A percentile compares a stretch with the other conserved stretches of the same genome.
phyloP scores from a whole-genome alignment of 768 basidiomycete genomes.

The Boletus patriciae region DNA sequence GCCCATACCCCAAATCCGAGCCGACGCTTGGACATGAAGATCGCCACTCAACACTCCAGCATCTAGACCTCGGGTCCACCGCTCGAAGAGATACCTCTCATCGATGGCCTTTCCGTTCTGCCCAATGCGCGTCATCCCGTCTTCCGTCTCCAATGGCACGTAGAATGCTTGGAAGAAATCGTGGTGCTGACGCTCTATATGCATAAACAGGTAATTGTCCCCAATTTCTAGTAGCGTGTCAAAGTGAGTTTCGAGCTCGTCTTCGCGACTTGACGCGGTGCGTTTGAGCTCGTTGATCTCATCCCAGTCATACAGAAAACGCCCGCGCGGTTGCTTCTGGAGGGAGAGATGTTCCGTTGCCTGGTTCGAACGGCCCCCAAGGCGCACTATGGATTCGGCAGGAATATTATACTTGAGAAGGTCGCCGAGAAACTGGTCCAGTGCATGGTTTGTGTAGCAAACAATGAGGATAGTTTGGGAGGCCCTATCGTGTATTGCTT shows the following conservation, averaged over 20 bases:
- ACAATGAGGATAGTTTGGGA: conserved; percentile 56
- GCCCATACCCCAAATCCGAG: conserved; percentile 42
- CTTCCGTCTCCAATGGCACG: conserved; percentile 35
- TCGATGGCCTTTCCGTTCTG: conserved; percentile 39
- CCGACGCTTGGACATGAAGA: conserved; percentile 25
- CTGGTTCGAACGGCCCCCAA: conserved; percentile 53
- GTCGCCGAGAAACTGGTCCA: conserved; percentile 66
- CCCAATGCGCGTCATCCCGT: conserved; percentile 50
- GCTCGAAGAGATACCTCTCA: conserved; percentile 43
- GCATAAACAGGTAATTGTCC: conserved; percentile 36
- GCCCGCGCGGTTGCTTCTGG: conserved; percentile 13
- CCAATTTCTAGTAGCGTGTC: conserved; percentile 17
- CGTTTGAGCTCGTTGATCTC: conserved; percentile 15
- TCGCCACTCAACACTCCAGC: conserved; percentile 43
- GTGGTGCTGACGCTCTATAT: conserved; percentile 47
- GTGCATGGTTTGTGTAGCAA: conserved; percentile 72
- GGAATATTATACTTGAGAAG: conserved; percentile 60
- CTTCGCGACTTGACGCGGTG: conserved; percentile 37
- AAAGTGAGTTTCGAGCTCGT: conserved; percentile 20
- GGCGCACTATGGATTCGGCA: conserved; percentile 47
- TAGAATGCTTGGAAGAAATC: conserved; percentile 46
- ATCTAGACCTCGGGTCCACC: conserved; percentile 45
- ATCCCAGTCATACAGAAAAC: not conserved
- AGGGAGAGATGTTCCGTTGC: conserved; percentile 48
- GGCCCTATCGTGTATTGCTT: conserved; percentile 51